Base-by-base conservation (phyloP, 257 asterid species). In the Sherardia arvensis region DNA sequence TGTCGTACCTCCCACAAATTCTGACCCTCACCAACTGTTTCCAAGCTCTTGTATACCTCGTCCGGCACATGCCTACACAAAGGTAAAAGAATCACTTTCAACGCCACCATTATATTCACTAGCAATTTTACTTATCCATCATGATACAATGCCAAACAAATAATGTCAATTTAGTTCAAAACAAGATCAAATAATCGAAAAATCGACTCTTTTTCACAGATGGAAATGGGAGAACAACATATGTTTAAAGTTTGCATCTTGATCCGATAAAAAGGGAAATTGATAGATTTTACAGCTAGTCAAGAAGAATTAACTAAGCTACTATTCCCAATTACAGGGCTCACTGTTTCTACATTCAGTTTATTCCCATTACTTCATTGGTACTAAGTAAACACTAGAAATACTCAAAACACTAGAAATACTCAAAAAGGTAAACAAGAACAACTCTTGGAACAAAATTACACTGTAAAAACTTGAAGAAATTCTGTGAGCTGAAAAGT, bases 1-100 rank as follows among this genome's bases (percentile, higher is more conserved):
- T 53, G 4, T 8, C 22, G 51, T 90, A 93, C 99, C 99, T 93
- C 99, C 99, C 99, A 93, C 99, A 97, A 93, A 69, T 93, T 93
- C 82, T 90, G 97, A 68, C 86, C 96, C 59, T 75, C 83, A 47
- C 90, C 81, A 67, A 85, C 74, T 59, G 97, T 86, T 67, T 93
- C 94, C 86, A 87, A 71, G 63, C 88, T 81, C 73, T 81, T 84
- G 83, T 90, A 90, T 7, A 89, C 92, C 74, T 87, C 96, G 48
- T 76, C 69, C 1, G 97, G 99, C 60, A 92, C 97, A 71, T 87
- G 94, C 53, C 99, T 92, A 30, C 27, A 58, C 59, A 56, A 55
- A 30, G 9, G 7, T 18, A 38, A 38, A 38, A 38, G 17, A 11
- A 34, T 34, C 8, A 34, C 40, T 34, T n/a, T n/a, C 43, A 36